Evolutionary conservation across 345 rosid species (phyloP).

Genomic region (Lumnitzera racemosa): DNA sequence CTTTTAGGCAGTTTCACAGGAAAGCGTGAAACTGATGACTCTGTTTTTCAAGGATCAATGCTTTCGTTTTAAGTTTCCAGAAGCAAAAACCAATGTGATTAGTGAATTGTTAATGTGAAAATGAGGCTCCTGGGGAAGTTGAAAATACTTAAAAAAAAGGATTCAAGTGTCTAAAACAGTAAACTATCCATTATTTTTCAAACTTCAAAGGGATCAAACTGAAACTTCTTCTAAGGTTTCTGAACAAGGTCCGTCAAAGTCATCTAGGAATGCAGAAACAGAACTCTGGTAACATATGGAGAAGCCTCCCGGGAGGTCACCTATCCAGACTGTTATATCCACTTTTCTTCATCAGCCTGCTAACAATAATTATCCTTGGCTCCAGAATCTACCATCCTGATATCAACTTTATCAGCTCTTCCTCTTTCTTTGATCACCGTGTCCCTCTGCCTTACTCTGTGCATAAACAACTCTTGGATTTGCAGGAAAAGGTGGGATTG

Average conservation of each 20-base stretch:
- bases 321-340: conserved; percentile 19
- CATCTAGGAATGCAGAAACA: conserved; percentile 26
- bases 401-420: conserved; percentile 11
- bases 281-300: conserved; percentile 16
- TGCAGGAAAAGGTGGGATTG: conserved; percentile 32
- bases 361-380: conserved; percentile 17
- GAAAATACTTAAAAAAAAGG: conserved; percentile 9
- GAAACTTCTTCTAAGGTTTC: too few relatives aligned
- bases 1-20: too few relatives aligned
- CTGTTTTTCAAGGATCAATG: not conserved
- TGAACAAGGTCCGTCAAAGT: too few relatives aligned
- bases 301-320: conserved; percentile 21
- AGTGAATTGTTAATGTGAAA: not conserved
- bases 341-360: conserved; percentile 22
- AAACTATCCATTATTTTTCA: not conserved
- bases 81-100: not conserved
- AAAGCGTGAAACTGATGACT: too few relatives aligned
- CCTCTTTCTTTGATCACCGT: conserved; percentile 2
- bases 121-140: conserved; percentile 12
- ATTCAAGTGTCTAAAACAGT: not conserved
- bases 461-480: conserved; percentile 22
- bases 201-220: too few relatives aligned
- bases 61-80: not conserved
- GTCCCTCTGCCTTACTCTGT: conserved; percentile 16
- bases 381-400: conserved; percentile 21